phyloP scores from a whole-genome alignment of 371 early-diverging fungal species.

The Lichtheimia hyalospora region DNA sequence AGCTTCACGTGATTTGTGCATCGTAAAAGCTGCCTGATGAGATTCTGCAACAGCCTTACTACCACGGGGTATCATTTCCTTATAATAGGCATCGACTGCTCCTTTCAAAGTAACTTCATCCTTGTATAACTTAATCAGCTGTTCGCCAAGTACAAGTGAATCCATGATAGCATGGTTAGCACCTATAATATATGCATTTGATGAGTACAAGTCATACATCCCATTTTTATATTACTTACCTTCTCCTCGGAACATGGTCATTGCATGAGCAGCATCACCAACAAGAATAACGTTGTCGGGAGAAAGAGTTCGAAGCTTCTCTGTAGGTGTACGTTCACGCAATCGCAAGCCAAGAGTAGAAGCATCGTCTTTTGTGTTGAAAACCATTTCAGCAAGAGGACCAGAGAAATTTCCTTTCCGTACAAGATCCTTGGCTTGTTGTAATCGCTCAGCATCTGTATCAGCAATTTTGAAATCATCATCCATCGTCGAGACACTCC shows the following conservation, averaged over 20 bases:
- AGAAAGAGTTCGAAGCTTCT: not conserved
- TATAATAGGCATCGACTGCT: constrained; percentile 21
- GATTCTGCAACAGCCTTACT: constrained; percentile 24
- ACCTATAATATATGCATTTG: constrained; percentile 11
- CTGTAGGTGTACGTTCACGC: constrained; percentile 18
- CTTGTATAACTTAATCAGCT: constrained; percentile 13
- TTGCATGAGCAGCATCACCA: constrained; percentile 25
- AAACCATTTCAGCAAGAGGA: not conserved
- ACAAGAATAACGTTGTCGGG: constrained; percentile 12
- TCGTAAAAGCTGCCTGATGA: constrained; percentile 13
- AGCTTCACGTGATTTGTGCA: constrained; percentile 6
- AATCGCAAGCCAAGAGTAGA: not conserved
- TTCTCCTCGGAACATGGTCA: constrained; percentile 26
- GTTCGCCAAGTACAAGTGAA: constrained; percentile 16
- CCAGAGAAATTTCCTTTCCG: not conserved
- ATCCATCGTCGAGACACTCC: constrained; percentile 1
- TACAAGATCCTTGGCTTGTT: constrained; percentile 12
- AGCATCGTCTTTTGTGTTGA: not conserved
- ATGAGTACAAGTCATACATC: not conserved
- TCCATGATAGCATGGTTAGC: constrained; percentile 42
- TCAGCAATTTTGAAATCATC: not conserved
- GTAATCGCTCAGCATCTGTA: constrained; percentile 6
- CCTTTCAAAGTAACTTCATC: constrained; percentile 13
- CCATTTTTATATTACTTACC: constrained; percentile 2
- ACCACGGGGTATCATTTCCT: constrained; percentile 27